Evolutionary conservation across 768 basidiomycete genomes (phyloP), one percentile per base, ranked within the genome.

Genomic region (Termitomyces titanicus): DNA sequence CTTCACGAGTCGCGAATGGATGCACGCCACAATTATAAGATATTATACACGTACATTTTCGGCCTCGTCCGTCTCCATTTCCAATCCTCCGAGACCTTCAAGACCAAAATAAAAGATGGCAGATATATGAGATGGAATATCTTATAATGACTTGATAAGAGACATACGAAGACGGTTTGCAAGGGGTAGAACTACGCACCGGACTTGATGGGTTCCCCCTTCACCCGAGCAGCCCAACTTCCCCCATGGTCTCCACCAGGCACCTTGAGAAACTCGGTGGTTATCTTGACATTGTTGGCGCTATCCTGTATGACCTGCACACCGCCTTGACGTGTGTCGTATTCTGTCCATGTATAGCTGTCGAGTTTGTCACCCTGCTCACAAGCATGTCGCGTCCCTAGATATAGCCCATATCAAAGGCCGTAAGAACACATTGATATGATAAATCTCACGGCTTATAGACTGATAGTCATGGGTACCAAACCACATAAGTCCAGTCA

Each of bases 401-500:
- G 27, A 22, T 11, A 53, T 58, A 51, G 25, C 20, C 12, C 6
- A 20, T 22, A 40, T 58, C n/a, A 47, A 50, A 44, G 31, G 5
- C 39, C 17, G 10, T n/a, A 51, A 47, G 49, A 47, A 48, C 8
- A 55, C 27, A 33, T 4, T 13, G 45, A 54, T 38, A 38, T 3
- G 34, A 42, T 44, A 57, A 51, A 53, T 74, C 88, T 68, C 57
- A 86, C 89, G 79, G 57, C 72, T 67, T 54, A 85, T 71, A 59
- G 91, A 87, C 64, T 85, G 78, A 65, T 84, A 97, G 71, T 96
- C 82, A 37, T 92, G 85, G 8, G 91, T 86, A 29, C 94, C 92
- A 67, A 92, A 94, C 95, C 95, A 98, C 70, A 96, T 82, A 33
- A 98, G 80, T 12, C 95, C 95, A 2, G 90, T 92, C 85, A 94